Base-by-base conservation (phyloP, 2,329 filamentous ascomycete species). In the Penicillium sp. region DNA sequence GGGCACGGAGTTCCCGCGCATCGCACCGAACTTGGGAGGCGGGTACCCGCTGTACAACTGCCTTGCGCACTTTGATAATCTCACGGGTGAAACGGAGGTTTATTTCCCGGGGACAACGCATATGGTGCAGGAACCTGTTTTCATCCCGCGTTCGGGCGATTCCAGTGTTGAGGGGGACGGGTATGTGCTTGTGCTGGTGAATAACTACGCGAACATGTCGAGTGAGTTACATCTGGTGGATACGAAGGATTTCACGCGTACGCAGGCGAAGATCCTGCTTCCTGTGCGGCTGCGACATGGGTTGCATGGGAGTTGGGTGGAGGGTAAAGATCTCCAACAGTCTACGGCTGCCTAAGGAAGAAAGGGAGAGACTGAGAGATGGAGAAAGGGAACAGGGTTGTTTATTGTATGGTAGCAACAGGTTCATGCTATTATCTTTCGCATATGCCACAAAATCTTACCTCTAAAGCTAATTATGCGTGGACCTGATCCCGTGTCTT, bases 41-140 rank as follows among this genome's bases (percentile, higher is more conserved):
- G 69, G 70, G 1, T 66, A 66, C 53, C 68, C 70, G 2, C 69
- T 82, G 5, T 84, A 83, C 67, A 84, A 85, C 63, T 74, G 76
- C 15, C 69, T 84, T 9, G 81, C 75, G n/a, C 79, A 83, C 61
- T 77, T 81, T 50, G 73, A 81, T 3, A 78, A 64, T 0, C 65
- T 64, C 1, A 76, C 74, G 6, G 77, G 77, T 0, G 56, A 67
- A 1, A 74, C 78, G 30, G 76, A 82, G 44, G 74, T 80, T 11
- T 84, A 77, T 66, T 83, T 79, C 60, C 75, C 81, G 0, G 81
- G 82, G 0, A 75, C 72, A 4, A 82, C 77, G 1, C 77, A 69
- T 54, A 50, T 72, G 49, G 66, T 72, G 0, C 70, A 72, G 23
- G 71, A 71, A 19, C 67, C 68, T 0, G 64, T 70, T 3, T 72